Base-by-base conservation (phyloP, 495 filamentous ascomycete species). In the Penicillium ochrochloron region DNA sequence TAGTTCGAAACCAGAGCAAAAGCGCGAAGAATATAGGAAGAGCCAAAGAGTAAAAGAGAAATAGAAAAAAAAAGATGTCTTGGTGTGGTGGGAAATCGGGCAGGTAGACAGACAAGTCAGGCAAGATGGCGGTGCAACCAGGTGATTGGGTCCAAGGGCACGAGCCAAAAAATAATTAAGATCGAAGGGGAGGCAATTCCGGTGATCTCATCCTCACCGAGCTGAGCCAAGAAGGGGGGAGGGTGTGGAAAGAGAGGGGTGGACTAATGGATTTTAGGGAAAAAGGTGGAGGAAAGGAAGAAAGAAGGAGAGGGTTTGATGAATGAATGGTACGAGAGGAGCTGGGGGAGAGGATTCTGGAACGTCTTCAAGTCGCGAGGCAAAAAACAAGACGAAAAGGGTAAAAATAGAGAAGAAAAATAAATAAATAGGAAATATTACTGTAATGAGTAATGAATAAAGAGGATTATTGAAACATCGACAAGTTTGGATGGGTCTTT, bases 141-240 rank as follows among this genome's bases (percentile, higher is more conserved):
- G 52, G 34, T 63, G 58, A 66, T 66, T 69, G 67, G 67, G 59
- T 66, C 54, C 61, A 53, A 54, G 21, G 56, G 61, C 46, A 58
- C 44, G 57, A 59, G 56, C 59, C 50, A 55, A 52, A 59, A 35
- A 34, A 39, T 56, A 44, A 39, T 67, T 64, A 61, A 52, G 58
- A 62, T 57, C 48, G 57, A 69, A 63, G 58, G 61, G 44, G 61
- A 65, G 70, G 63, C 56, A 48, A 64, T 59, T 33, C 55, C 63
- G 64, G 65, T 64, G 64, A 68, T 75, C 71, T 68, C 67, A 70
- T 66, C 54, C 64, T 69, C 64, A 57, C 68, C 55, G 54, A 70
- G 62, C 61, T 64, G 62, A 68, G 62, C 56, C 64, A 65, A 66
- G 48, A 52, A 52, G 25, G 48, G 23, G 25, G 19, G 12, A 12